Base-by-base conservation (phyloP, 208 protist species). In the Trichomonas vaginalis region DNA sequence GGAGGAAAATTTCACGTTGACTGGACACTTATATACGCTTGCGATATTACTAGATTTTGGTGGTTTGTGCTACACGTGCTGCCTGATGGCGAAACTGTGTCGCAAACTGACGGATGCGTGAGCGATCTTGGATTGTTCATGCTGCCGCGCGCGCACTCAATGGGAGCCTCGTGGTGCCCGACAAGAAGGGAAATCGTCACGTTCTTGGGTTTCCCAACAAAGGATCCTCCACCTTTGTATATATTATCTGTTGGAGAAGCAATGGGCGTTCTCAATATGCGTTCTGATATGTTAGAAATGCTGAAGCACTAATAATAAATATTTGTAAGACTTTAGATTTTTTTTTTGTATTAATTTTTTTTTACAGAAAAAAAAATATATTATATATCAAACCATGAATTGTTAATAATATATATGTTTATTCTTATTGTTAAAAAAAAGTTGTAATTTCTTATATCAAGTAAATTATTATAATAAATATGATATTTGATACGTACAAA, bases 71-170 rank as follows among this genome's bases (percentile, higher is more conserved):
- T 92, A 35, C 86, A 92, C 86, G 46, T 92, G 10, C 45, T 92
- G 1, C 86, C 86, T 4, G 86, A 92, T 32, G 86, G 86, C 32
- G 23, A 35, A 40, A 92, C 86, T 0, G 40, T 92, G 8, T 92
- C 86, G 8, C 40, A 42, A 14, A 45, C 39, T 45, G 86, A 92
- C 35, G 86, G 86, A 6, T 40, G 15, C 45, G 46, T 92, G 12
- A 92, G n/a, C n/a, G 86, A 92, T 14, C 86, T 92, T 48, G 86
- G 86, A 92, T 39, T 92, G 17, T 92, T 92, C 32, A 92, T 92
- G 86, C 40, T 92, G 35, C 86, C 86, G 14, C 40, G 86, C 4
- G 46, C 45, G 10, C 45, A 92, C 27, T 92, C 86, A 56, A 39
- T 51, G 23, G 45, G 86, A 21, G 40, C 45, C 35, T 35, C 45